Base-by-base conservation (phyloP, 2,329 filamentous ascomycete species). In the Stachybotrys elegans region DNA sequence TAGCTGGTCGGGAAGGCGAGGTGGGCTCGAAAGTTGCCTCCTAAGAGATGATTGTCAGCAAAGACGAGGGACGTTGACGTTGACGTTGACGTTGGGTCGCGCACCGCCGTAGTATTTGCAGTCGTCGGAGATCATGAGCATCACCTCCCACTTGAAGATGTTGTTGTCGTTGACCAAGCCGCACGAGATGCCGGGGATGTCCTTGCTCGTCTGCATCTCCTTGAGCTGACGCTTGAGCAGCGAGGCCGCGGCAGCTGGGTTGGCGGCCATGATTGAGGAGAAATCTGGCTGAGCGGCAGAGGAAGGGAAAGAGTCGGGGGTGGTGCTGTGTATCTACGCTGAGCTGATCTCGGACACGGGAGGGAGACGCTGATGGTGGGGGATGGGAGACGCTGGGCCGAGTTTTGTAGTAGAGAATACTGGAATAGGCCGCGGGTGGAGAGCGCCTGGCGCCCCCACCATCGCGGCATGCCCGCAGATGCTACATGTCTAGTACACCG, bases 111-210 rank as follows among this genome's bases (percentile, higher is more conserved):
- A 96, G 66, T 88, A 87, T 68, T 91, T 92, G 68, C 87, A 91
- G 61, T 95, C 90, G 57, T 96, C 91, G 50, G 82, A 89, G 53
- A 97, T 92, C 92, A 98, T 97, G 48, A 98, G 81, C 87, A 96
- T 95, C 17, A 97, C 90, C 67, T 97, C 91, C 93, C 93, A 98
- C 71, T 95, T 87, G 54, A 96, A 96, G 9, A 97, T 83, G 62
- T 95, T 95, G 68, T 72, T 86, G 64, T 86, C 87, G 57, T 84
- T 83, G 42, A 91, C 83, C 35, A 98, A 73, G 1, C 93, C 93
- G 57, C 89, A 95, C 49, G 90, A 96, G 60, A 97, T 95, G 43
- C 92, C 93, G 0, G 89, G 89, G 38, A 97, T 86, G 66, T 95
- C 90, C 62, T 90, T 92, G 63, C 88, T 84, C 20, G 78, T 82